Percentiles rank a stretch among this genome's conserved stretches.
These are phyloP conservation scores for Boletus reticulatus DNA, from an alignment of 768 basidiomycete species.

Conservation along the genomic window DNA sequence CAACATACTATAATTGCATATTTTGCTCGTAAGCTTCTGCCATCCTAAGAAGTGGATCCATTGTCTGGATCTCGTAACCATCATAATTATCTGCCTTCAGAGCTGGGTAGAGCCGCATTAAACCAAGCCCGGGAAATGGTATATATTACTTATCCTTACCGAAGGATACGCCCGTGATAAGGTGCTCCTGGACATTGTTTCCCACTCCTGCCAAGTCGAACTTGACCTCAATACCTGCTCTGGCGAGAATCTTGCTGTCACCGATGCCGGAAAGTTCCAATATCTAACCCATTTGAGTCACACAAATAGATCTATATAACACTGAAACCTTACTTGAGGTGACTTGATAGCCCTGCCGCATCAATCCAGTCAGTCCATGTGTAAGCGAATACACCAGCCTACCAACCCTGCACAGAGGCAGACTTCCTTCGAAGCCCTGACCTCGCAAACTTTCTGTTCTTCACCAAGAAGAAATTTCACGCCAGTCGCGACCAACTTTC, in stretches of 20 bases:
- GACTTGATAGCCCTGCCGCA: background rate
- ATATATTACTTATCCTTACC: background rate
- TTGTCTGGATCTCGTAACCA: background rate
- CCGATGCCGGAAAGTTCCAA: constrained; percentile 3
- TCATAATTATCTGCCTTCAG: background rate
- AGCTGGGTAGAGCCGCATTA: background rate
- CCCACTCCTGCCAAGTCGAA: background rate
- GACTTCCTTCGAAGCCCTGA: background rate
- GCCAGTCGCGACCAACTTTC: background rate
- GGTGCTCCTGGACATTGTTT: constrained; percentile 4
- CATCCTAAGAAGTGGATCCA: background rate
- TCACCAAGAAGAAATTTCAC: background rate
- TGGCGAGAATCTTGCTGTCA: background rate
- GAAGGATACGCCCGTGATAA: background rate
- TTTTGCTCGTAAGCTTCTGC: background rate
- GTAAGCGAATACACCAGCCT: background rate
- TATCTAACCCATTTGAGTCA: background rate
- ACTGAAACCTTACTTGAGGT: background rate
- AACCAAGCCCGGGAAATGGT: background rate
- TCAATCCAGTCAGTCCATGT: background rate
- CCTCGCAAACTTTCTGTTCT: background rate
- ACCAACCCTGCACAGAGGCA: constrained; percentile 1
- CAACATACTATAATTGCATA: background rate
- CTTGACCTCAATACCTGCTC: background rate
- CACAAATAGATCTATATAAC: background rate